Conservation (phyloP, 257 asterid genomes). For the Capsicum pubescens region DNA sequence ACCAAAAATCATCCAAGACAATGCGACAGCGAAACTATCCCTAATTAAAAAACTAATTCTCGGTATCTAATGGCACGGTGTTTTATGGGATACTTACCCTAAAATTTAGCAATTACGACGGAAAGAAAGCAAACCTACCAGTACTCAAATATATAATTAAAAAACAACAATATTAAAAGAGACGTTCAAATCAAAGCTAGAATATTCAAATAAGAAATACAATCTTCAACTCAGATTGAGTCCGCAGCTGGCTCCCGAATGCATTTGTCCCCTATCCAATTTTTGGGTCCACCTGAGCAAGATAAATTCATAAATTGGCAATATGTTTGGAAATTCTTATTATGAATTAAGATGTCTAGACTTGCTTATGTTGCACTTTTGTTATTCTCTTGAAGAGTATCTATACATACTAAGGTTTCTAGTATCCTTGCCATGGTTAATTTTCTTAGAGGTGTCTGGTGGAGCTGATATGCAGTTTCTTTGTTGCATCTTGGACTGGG, state of each 20-base stretch:
- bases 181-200: conserved; percentile 5
- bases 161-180: not conserved
- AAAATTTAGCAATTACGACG: not conserved
- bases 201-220: conserved; percentile 11
- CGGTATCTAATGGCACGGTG: not conserved
- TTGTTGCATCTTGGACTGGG: conserved; percentile 99
- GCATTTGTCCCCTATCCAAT: not conserved
- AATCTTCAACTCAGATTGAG: not conserved
- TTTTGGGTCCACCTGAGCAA: not conserved
- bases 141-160: not conserved
- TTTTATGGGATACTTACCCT: not conserved
- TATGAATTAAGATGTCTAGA: conserved; percentile 6
- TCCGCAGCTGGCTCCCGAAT: not conserved
- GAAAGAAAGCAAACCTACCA: not conserved
- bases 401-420: conserved; percentile 28
- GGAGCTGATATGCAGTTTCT: conserved; percentile 96
- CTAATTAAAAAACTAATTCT: not conserved
- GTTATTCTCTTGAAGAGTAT: conserved; percentile 32
- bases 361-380: not conserved
- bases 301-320: conserved; percentile 13
- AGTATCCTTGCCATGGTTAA: conserved; percentile 33
- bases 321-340: not conserved
- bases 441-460: conserved; percentile 77
- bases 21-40: not conserved
- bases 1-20: not conserved